Conservation (phyloP, 2,329 filamentous ascomycete genomes). For the Neobulgaria alba region DNA sequence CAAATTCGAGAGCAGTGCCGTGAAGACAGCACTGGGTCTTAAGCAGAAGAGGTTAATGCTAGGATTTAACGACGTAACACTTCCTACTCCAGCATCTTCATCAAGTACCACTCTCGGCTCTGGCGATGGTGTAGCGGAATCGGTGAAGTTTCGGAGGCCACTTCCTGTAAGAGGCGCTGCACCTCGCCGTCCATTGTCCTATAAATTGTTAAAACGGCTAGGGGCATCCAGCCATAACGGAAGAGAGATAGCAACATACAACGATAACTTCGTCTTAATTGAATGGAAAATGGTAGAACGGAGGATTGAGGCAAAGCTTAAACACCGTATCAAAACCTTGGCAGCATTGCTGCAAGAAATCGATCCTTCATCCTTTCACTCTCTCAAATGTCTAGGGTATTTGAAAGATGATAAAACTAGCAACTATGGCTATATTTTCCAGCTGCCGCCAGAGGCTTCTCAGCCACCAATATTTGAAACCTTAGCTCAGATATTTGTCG, state of each 20-base stretch:
- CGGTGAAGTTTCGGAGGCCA: not conserved
- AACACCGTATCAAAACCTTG: no score
- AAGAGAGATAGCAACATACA: conserved; percentile 10
- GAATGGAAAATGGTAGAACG: conserved; percentile 14
- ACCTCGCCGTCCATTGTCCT: not conserved
- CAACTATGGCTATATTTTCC: conserved; percentile 12
- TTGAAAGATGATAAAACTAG: no score
- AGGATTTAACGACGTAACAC: conserved; percentile 1
- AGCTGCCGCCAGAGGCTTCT: conserved; percentile 1
- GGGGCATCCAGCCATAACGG: not conserved
- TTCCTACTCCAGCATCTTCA: not conserved
- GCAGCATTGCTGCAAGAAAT: no score
- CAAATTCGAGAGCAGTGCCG: conserved; percentile 2
- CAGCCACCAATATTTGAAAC: conserved; percentile 5
- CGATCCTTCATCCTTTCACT: no score
- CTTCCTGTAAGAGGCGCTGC: not conserved
- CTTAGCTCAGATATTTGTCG: conserved; percentile 2
- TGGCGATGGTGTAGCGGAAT: no score
- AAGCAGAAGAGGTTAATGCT: conserved; percentile 8
- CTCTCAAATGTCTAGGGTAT: no score
- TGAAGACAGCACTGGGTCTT: conserved; percentile 6
- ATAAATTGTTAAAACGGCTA: conserved; percentile 4
- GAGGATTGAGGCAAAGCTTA: no score
- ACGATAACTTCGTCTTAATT: conserved; percentile 9
- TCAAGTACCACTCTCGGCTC: conserved; percentile 1